phyloP scores from a whole-genome alignment of 441 rosid genomes.

The Brassica balearica region DNA sequence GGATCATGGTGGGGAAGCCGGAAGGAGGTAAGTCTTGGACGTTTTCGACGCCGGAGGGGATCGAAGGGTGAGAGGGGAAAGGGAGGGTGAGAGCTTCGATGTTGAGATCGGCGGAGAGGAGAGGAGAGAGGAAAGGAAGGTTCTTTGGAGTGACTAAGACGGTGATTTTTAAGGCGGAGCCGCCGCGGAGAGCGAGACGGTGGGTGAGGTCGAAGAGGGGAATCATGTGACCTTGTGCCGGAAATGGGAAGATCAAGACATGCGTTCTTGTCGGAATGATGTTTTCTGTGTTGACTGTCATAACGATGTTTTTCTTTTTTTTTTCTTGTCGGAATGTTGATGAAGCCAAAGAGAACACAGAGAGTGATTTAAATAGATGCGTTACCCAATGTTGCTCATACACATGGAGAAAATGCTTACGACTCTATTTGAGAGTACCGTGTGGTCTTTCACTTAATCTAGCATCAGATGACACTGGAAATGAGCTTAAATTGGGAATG shows the following conservation, averaged over 20 bases:
- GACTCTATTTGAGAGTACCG: conserved; percentile 25
- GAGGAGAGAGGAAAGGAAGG: conserved; percentile 48
- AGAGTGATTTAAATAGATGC: conserved; percentile 22
- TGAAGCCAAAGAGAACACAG: neutral
- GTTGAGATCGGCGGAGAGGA: conserved; percentile 39
- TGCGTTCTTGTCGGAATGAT: conserved; percentile 32
- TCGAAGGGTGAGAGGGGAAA: conserved; percentile 44
- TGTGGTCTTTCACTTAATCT: conserved; percentile 22
- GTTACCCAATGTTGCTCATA: conserved; percentile 13
- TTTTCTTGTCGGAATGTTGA: conserved; percentile 6
- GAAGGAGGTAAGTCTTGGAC: conserved; percentile 46
- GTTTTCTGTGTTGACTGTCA: conserved; percentile 12
- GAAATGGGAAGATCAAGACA: conserved; percentile 57
- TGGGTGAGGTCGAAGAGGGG: conserved; percentile 59
- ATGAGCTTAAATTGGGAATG: neutral
- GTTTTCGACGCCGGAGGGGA: conserved; percentile 46
- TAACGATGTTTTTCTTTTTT: conserved; percentile 8
- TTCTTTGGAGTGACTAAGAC: conserved; percentile 50
- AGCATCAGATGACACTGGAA: neutral
- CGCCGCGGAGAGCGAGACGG: conserved; percentile 47
- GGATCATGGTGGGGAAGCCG: conserved; percentile 38
- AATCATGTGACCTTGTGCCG: conserved; percentile 60
- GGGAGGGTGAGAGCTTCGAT: conserved; percentile 53
- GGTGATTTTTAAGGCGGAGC: conserved; percentile 44
- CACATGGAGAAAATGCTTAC: conserved; percentile 34